Conservation (phyloP, 2,329 filamentous ascomycete genomes). For the Phyllosticta capitalensis region DNA sequence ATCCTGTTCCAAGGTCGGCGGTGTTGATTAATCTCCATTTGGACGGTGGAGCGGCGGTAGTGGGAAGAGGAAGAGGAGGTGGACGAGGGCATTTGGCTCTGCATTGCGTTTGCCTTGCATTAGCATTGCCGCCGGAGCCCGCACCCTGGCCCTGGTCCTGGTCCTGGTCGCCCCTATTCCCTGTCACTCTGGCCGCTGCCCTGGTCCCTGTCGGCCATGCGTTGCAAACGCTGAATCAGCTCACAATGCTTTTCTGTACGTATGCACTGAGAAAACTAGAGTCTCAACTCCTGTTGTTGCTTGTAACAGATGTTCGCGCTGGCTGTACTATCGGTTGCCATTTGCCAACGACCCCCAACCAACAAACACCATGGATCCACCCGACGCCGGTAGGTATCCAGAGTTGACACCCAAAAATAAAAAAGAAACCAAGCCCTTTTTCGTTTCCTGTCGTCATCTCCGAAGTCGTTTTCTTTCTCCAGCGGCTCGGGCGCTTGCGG, state of each 20-base stretch:
- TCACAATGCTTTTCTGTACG: background rate
- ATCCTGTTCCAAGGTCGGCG: background rate
- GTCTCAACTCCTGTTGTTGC: too few species aligned
- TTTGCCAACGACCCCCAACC: background rate
- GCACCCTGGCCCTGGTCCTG: background rate
- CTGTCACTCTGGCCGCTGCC: background rate
- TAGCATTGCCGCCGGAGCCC: background rate
- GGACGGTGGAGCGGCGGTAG: background rate
- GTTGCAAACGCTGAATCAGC: background rate
- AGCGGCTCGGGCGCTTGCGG: conserved; percentile 4
- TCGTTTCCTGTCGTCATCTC: background rate
- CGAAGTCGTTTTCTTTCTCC: conserved; percentile 4
- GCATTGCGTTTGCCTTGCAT: background rate
- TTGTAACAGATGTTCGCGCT: too few species aligned
- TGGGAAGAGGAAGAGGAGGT: background rate
- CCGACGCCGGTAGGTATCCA: too few species aligned
- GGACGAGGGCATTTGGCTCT: background rate
- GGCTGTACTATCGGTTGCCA: too few species aligned
- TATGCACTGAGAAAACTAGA: too few species aligned
- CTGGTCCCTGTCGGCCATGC: background rate
- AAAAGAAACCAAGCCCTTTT: background rate
- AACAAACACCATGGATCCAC: background rate
- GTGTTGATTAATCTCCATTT: background rate
- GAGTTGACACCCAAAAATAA: too few species aligned
- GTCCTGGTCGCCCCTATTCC: background rate